Base-by-base conservation (phyloP, 2,329 filamentous ascomycete genomes). In the Curvularia lunata region DNA sequence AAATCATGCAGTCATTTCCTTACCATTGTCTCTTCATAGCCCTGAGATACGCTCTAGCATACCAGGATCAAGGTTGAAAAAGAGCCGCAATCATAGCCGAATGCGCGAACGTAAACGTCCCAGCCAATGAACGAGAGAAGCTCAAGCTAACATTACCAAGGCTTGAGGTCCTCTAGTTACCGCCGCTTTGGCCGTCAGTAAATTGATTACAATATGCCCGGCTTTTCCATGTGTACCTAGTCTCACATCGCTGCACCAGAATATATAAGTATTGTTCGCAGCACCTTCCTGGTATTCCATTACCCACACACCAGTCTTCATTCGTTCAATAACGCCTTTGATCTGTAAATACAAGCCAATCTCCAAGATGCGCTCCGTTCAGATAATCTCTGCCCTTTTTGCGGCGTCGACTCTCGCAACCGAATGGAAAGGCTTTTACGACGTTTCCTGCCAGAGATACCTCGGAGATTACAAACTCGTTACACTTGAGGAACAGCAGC, bases 331-430 rank as follows among this genome's bases (percentile, higher is more conserved):
- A 21, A 23, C 28, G 4, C 1, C 18, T 19, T 21, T 13, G 8
- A 34, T 27, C 34, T 37, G 12, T 18, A 18, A n/a, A 2, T 18
- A 16, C 3, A 18, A 18, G 2, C 7, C 18, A 23, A 32, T 18
- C 5, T 23, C 2, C 40, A 40, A 46, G 1, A 52, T 56, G 53
- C 32, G 41, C 1, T 42, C 52, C 16, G 30, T 38, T 16, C 25
- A 52, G 38, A 18, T 52, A 18, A 5, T 56, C 9, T 40, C 53
- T 7, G 53, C 47, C 32, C 8, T 55, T 18, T 41, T 55, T 7
- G 41, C 47, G 16, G 30, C 40, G 16, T 27, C 53, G 1, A 34
- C 53, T 12, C 7, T 43, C 0, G 53, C 47, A 4, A 30, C 41
- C 19, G 46, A 28, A 2, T 56, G 51, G 38, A n/a, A 30, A 5